Evolutionary conservation across 1,284 basidiomycete genomes (phyloP), one percentile per base, ranked within the genome.

Genomic region (Papiliotrema laurentii): DNA sequence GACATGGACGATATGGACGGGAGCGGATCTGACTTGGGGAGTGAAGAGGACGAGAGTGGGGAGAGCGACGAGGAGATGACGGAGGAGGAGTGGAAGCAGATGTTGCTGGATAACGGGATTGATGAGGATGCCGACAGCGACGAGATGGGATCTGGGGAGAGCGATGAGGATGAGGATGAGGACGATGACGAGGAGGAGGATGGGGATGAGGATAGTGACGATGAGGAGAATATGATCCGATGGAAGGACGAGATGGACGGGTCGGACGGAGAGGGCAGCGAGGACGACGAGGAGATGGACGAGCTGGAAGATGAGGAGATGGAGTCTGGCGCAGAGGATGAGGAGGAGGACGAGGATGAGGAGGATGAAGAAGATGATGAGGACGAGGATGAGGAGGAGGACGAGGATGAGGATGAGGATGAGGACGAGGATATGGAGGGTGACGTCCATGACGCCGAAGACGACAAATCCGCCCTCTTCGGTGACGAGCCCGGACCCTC

Each of bases 341-440:
- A 81, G 45, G 75, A 77, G 4, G 78, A 75, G 9, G 74, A 73
- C 0, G 81, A 80, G 35, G 77, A 78, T 16, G 80, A 78, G 2
- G 73, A 71, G 4, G 72, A 73, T 28, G 74, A 73, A 16, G 63
- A 61, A 5, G 60, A 57, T 6, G 63, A 58, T 2, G 56, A 56
- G 2, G 56, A 56, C 18, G 60, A 57, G 2, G 56, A 58, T 7
- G 66, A 66, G 4, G 63, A 64, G 11, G 74, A 69, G 1, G 76
- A 77, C 38, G 75, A 66, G 31, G 68, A 80, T 39, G 68, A 76
- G 34, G 75, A 74, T 0, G 79, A 81, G 36, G 77, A 77, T 14
- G 80, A 79, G 2, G 74, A 72, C 7, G 73, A 73, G 25, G 38
- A 48, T 26, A 53, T 72, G 43, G 64, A 50, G 28, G 51, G 47